phyloP scores from a whole-genome alignment of 768 basidiomycete genomes.

The Hortiboletus campestris region DNA sequence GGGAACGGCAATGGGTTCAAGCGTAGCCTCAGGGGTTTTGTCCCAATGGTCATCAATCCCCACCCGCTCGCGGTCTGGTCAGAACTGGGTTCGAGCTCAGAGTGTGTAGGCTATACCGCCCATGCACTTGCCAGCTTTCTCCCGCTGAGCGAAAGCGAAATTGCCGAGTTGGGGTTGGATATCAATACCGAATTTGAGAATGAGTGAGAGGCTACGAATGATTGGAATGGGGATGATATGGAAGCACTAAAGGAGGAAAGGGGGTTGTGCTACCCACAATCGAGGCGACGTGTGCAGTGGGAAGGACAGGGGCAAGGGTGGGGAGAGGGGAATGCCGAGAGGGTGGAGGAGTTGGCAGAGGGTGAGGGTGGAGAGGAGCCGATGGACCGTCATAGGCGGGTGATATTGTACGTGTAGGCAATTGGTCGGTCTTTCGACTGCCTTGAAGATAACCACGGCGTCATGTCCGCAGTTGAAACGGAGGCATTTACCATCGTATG shows the following conservation, averaged over 20 bases:
- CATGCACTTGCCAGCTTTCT: constrained; percentile 22
- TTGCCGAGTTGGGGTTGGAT: constrained; percentile 56
- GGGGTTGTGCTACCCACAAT: constrained; percentile 59
- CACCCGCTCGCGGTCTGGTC: neutral
- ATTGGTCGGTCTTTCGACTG: too few relatives aligned
- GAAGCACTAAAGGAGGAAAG: constrained; percentile 74
- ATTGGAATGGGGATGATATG: constrained; percentile 89
- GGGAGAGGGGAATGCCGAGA: neutral
- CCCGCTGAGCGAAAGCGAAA: constrained; percentile 42
- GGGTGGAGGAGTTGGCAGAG: too few relatives aligned
- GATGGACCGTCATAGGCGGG: too few relatives aligned
- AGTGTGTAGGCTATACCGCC: neutral
- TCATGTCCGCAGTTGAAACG: too few relatives aligned
- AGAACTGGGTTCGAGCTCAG: neutral
- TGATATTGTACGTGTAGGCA: too few relatives aligned
- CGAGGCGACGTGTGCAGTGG: constrained; percentile 7
- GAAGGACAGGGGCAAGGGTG: neutral
- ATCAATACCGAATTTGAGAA: constrained; percentile 90
- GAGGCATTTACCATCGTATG: too few relatives aligned
- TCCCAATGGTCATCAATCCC: neutral
- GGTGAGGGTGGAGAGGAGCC: too few relatives aligned
- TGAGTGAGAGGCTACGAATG: constrained; percentile 85
- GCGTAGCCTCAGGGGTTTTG: too few relatives aligned
- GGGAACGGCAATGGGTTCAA: constrained; percentile 70
- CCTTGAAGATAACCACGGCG: too few relatives aligned